Conservation (phyloP, 495 filamentous ascomycete species). For the Penicillium crystallinum region DNA sequence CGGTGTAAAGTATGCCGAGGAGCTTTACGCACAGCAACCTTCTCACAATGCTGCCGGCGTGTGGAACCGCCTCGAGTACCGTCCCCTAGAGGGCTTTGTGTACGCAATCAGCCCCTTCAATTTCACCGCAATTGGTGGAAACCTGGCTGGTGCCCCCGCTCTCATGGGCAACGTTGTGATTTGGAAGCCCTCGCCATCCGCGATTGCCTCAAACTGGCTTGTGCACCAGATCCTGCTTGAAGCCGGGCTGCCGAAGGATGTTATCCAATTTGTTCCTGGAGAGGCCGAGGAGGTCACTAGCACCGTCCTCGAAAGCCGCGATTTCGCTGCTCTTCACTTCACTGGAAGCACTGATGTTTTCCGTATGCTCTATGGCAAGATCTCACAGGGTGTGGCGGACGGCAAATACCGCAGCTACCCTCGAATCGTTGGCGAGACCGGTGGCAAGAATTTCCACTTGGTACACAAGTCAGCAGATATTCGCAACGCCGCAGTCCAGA, state of each 20-base stretch:
- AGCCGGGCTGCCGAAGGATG: slow-evolving; percentile 70
- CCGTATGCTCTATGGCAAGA: slow-evolving; percentile 70
- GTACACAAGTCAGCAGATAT: slow-evolving; percentile 70
- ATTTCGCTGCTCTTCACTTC: slow-evolving; percentile 77
- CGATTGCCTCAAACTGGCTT: slow-evolving; percentile 71
- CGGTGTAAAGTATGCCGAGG: slow-evolving; percentile 83
- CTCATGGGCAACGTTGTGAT: slow-evolving; percentile 82
- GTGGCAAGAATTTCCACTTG: slow-evolving; percentile 87
- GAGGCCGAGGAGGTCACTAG: slow-evolving; percentile 72
- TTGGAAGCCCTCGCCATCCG: slow-evolving; percentile 80
- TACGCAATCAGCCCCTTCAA: slow-evolving; percentile 86
- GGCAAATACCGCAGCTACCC: slow-evolving; percentile 72
- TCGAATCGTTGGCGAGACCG: slow-evolving; percentile 79
- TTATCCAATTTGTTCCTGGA: slow-evolving; percentile 81
- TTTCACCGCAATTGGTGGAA: slow-evolving; percentile 83
- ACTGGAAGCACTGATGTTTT: slow-evolving; percentile 83
- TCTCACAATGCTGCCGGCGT: slow-evolving; percentile 67
- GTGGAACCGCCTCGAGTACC: slow-evolving; percentile 81
- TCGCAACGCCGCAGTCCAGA: slow-evolving; percentile 69
- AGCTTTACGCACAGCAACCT: slow-evolving; percentile 81
- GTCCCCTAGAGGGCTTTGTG: slow-evolving; percentile 80
- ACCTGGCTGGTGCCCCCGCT: slow-evolving; percentile 68
- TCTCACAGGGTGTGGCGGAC: slow-evolving; percentile 65
- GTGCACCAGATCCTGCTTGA: slow-evolving; percentile 80
- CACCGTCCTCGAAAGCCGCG: slow-evolving; percentile 59